Percentiles rank a stretch among this genome's conserved stretches.
These are phyloP conservation scores for Aspergillus bertholletiae DNA, from an alignment of 495 filamentous ascomycete species.

Conservation along the genomic window DNA sequence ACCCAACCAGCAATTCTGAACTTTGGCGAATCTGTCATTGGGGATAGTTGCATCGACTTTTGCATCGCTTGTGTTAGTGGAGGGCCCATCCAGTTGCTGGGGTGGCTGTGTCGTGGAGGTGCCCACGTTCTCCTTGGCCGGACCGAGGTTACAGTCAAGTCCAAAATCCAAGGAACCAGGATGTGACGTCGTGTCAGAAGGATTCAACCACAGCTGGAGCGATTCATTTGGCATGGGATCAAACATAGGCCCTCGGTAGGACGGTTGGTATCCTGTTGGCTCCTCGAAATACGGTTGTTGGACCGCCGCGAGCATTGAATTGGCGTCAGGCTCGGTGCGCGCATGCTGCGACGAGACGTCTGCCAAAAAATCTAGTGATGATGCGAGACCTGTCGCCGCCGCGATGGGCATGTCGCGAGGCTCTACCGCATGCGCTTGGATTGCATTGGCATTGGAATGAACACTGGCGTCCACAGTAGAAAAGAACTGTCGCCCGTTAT, in stretches of 20 bases:
- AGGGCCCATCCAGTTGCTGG: conserved; percentile 22
- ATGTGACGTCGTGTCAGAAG: conserved; percentile 34
- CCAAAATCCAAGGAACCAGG: conserved; percentile 33
- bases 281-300: conserved; percentile 30
- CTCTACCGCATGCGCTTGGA: conserved; percentile 15
- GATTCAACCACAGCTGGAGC: conserved; percentile 41
- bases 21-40: conserved; percentile 45
- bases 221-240: conserved; percentile 32
- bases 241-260: conserved; percentile 24
- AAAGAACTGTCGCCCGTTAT: conserved; percentile 20
- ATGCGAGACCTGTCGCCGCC: conserved; percentile 19
- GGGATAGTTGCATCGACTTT: conserved; percentile 38
- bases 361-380: conserved; percentile 37
- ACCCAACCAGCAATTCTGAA: conserved; percentile 49
- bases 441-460: conserved; percentile 13
- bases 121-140: conserved; percentile 24
- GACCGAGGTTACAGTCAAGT: conserved; percentile 27
- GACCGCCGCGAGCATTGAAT: conserved; percentile 35
- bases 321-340: conserved; percentile 29
- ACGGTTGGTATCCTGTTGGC: conserved; percentile 19
- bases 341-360: conserved; percentile 37
- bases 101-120: conserved; percentile 8
- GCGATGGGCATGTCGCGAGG: conserved; percentile 26
- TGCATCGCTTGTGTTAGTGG: conserved; percentile 20
- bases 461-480: conserved; percentile 13